phyloP scores from a whole-genome alignment of 768 basidiomycete genomes.

The Trametes maxima region DNA sequence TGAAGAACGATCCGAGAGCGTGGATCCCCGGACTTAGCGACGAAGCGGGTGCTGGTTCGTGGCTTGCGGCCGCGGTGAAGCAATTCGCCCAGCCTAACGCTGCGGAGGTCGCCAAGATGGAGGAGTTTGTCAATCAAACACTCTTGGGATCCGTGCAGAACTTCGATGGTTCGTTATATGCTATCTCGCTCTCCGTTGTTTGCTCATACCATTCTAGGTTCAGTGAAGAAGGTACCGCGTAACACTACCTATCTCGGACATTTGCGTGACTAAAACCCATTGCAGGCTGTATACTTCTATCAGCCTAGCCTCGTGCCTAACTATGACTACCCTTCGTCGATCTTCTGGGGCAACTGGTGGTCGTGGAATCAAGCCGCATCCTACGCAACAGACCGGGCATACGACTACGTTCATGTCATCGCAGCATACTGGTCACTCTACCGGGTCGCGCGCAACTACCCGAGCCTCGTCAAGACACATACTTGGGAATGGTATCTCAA shows the following conservation, averaged over 20 bases:
- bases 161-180: slow-evolving; percentile 39
- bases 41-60: slow-evolving; percentile 62
- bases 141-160: slow-evolving; percentile 56
- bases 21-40: slow-evolving; percentile 65
- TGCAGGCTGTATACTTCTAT: slow-evolving; percentile 54
- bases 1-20: slow-evolving; percentile 53
- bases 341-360: slow-evolving; percentile 60
- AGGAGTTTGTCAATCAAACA: slow-evolving; percentile 49
- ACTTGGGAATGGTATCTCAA: slow-evolving; percentile 62
- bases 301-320: slow-evolving; percentile 46
- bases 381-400: slow-evolving; percentile 52
- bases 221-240: slow-evolving; percentile 50
- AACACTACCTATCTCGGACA: no score
- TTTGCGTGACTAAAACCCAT: neutral
- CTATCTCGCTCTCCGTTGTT: neutral
- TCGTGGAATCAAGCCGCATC: slow-evolving; percentile 54
- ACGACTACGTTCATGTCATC: slow-evolving; percentile 45
- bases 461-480: slow-evolving; percentile 46
- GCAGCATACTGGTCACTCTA: slow-evolving; percentile 56
- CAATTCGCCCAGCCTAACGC: slow-evolving; percentile 57
- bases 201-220: slow-evolving; percentile 33
- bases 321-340: slow-evolving; percentile 50
- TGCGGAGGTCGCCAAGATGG: slow-evolving; percentile 54
- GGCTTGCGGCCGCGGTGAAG: slow-evolving; percentile 59
- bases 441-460: slow-evolving; percentile 60